Percentiles rank a stretch among this genome's conserved stretches.
Evolutionary conservation across 2,329 filamentous ascomycete species (phyloP).

Genomic region (Aspergillus intermedius): DNA sequence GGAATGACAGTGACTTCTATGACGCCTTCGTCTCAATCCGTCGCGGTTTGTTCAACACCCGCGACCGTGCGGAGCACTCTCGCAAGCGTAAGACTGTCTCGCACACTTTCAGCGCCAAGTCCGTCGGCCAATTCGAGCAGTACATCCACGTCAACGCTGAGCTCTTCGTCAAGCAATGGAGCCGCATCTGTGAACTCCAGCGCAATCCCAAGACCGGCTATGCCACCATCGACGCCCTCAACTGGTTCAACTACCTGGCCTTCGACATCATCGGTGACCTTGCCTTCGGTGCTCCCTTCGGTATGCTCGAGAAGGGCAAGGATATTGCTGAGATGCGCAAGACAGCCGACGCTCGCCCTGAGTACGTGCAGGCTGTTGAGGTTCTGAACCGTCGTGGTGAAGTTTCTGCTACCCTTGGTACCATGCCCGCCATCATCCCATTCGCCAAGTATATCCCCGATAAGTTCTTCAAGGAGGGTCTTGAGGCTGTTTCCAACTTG

Average conservation of each 20-base stretch:
- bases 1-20: conserved; percentile 65
- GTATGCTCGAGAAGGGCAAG: conserved; percentile 70
- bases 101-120: conserved; percentile 80
- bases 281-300: conserved; percentile 71
- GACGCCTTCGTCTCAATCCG: conserved; percentile 85
- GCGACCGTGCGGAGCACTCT: conserved; percentile 72
- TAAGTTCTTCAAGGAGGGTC: conserved; percentile 69
- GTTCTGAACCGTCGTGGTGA: conserved; percentile 84
- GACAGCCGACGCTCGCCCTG: conserved; percentile 54
- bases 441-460: conserved; percentile 76
- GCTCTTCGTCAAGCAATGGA: conserved; percentile 66
- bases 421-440: conserved; percentile 65
- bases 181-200: conserved; percentile 50
- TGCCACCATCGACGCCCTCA: conserved; percentile 63
- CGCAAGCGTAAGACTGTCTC: conserved; percentile 84
- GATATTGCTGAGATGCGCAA: conserved; percentile 69
- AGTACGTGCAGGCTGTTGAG: conserved; percentile 73
- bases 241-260: conserved; percentile 71
- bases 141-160: conserved; percentile 78
- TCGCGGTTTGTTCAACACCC: conserved; percentile 82
- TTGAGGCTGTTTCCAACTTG: conserved; percentile 69
- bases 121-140: conserved; percentile 75
- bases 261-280: conserved; percentile 56
- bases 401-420: conserved; percentile 73
- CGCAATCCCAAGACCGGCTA: conserved; percentile 46